Evolutionary conservation across 768 basidiomycete genomes (phyloP).

Genomic region (Psilocybe cubensis): DNA sequence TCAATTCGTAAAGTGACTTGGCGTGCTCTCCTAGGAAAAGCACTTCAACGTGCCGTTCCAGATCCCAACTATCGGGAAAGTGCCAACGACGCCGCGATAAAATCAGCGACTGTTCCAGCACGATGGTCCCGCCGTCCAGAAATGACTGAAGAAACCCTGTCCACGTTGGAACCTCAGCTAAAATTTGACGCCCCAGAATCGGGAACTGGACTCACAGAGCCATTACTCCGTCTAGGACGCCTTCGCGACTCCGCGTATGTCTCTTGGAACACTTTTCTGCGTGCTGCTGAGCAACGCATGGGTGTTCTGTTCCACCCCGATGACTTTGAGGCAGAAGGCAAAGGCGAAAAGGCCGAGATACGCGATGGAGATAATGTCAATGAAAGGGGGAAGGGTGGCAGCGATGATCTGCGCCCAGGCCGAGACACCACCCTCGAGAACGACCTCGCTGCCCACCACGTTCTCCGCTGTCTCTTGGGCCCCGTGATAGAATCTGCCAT

Average conservation of each 20-base stretch:
- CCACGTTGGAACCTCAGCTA: neutral
- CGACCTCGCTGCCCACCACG: constrained; percentile 60
- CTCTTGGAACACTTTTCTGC: constrained; percentile 53
- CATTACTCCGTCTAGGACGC: constrained; percentile 54
- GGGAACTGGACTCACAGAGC: constrained; percentile 40
- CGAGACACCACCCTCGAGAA: constrained; percentile 4
- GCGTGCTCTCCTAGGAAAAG: constrained; percentile 57
- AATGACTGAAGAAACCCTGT: neutral
- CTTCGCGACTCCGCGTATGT: constrained; percentile 53
- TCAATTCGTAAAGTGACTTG: constrained; percentile 72
- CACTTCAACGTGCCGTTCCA: constrained; percentile 13
- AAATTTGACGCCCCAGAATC: neutral
- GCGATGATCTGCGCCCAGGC: neutral
- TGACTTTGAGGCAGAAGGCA: constrained; percentile 1
- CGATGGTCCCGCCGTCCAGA: constrained; percentile 25
- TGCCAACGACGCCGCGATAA: neutral
- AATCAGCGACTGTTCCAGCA: constrained; percentile 23
- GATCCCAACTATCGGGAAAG: neutral
- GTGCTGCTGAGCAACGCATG: constrained; percentile 27
- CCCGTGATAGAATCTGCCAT: constrained; percentile 70
- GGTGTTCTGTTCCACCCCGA: constrained; percentile 20
- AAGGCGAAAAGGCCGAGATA: neutral
- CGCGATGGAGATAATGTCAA: neutral
- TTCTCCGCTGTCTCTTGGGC: constrained; percentile 69
- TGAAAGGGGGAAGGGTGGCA: neutral